phyloP scores from a whole-genome alignment of 306 rosid genomes.

The Morella rubra region DNA sequence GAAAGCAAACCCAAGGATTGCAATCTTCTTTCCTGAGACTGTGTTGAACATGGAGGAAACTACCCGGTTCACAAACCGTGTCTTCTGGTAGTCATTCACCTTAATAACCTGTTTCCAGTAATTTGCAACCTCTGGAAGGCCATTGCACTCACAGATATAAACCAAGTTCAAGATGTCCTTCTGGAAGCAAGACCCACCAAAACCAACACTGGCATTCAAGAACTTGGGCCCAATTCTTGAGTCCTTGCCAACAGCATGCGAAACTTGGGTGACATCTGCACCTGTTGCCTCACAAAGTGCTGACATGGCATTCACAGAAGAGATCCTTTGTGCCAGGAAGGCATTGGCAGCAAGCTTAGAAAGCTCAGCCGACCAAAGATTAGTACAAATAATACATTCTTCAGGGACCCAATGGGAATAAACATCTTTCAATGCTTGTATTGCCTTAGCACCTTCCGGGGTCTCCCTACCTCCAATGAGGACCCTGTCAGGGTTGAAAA shows the following conservation, averaged over 20 bases:
- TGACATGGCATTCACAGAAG: slow-evolving; percentile 91
- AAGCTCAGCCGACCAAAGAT: slow-evolving; percentile 94
- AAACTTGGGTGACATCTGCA: slow-evolving; percentile 78
- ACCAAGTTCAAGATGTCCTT: slow-evolving; percentile 88
- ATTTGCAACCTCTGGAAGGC: slow-evolving; percentile 89
- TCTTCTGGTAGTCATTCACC: slow-evolving; percentile 91
- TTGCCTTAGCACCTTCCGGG: slow-evolving; percentile 77
- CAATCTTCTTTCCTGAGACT: slow-evolving; percentile 69
- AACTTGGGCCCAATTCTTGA: slow-evolving; percentile 85
- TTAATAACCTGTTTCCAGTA: slow-evolving; percentile 94
- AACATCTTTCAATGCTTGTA: slow-evolving; percentile 60
- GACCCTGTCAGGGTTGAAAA: slow-evolving; percentile 70
- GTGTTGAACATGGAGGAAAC: slow-evolving; percentile 94
- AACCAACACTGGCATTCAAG: slow-evolving; percentile 89
- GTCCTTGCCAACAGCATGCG: slow-evolving; percentile 82
- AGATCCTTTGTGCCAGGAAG: slow-evolving; percentile 88
- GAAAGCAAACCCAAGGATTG: slow-evolving; percentile 77
- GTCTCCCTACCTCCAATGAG: slow-evolving; percentile 97
- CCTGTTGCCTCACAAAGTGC: slow-evolving; percentile 96
- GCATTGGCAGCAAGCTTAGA: slow-evolving; percentile 97
- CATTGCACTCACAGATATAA: slow-evolving; percentile 90
- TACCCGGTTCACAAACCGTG: slow-evolving; percentile 72
- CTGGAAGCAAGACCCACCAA: slow-evolving; percentile 95
- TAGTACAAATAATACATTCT: slow-evolving; percentile 72
- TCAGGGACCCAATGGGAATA: slow-evolving; percentile 86